phyloP scores from a whole-genome alignment of 805 yeast genomes.

The Pichia heedii region DNA sequence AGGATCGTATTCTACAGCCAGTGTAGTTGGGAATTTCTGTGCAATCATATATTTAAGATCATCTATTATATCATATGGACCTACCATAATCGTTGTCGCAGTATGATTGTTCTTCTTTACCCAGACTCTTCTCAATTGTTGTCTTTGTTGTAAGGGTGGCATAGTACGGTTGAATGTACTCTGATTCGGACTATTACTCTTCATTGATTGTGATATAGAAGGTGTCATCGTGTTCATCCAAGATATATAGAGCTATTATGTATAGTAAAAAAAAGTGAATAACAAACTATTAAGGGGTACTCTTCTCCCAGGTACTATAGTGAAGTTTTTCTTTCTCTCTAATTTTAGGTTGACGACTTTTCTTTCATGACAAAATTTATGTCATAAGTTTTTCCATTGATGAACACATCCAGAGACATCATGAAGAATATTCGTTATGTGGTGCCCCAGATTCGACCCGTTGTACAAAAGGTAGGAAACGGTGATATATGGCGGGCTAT shows the following conservation, averaged over 20 bases:
- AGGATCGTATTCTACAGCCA: constrained; percentile 56
- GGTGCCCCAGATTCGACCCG: background rate
- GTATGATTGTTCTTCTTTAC: constrained; percentile 39
- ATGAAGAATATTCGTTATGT: background rate
- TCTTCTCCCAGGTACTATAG: too few species aligned
- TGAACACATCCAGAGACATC: background rate
- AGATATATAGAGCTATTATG: too few species aligned
- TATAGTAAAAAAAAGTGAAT: too few species aligned
- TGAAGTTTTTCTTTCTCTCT: background rate
- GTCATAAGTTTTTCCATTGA: background rate
- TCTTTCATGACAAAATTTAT: background rate
- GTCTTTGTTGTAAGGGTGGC: background rate
- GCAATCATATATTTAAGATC: constrained; percentile 65
- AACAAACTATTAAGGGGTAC: too few species aligned
- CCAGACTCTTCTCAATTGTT: constrained; percentile 39
- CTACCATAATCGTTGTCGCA: constrained; percentile 64
- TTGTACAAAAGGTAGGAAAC: background rate
- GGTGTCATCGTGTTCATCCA: too few species aligned
- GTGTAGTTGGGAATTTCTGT: constrained; percentile 56
- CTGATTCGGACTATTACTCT: background rate
- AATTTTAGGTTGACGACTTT: too few species aligned
- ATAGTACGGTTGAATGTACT: background rate
- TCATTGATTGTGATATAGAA: background rate
- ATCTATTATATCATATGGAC: constrained; percentile 62
- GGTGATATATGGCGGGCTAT: background rate